Evolutionary conservation across 2,329 filamentous ascomycete species (phyloP), one percentile per base, ranked within the genome.

Genomic region (Cladophialophora chaetospira): DNA sequence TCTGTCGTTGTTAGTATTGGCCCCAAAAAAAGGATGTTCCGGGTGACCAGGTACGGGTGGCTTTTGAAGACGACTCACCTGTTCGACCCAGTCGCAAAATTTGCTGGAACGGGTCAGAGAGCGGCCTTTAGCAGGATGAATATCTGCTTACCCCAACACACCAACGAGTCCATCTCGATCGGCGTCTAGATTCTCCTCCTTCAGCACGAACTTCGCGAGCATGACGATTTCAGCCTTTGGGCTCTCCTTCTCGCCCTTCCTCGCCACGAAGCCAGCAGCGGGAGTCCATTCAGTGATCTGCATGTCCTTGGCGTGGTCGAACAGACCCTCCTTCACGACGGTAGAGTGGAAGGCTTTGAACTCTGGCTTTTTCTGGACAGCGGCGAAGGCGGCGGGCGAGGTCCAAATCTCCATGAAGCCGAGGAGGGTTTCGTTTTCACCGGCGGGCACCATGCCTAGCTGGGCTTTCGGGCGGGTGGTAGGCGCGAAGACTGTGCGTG

Each of bases 401-500:
- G 53, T 42, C 48, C 52, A 59, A 53, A 64, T 58, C 35, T 64
- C 62, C 5, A 64, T 13, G 1, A 55, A 48, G 11, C 49, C 57
- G 53, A 62, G 40, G 19, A 59, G 29, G 9, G 38, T 54, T 9
- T 25, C 42, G 2, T 45, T 42, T 13, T 62, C 56, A 11, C 45
- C 42, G 0, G 48, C 26, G 1, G 60, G 55, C 55, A 97, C 93
- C 65, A 97, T 96, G 66, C 97, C 93, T 80, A 97, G 93, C 76
- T 97, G 96, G 70, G 94, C 94, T 70, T 94, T 94, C 76, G 91
- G 96, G 57, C 97, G 84, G 8, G 94, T 97, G 40, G 94, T 91
- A 47, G 94, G 94, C 74, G 97, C 97, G 80, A 99, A 95, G 25
- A 45, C 29, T 97, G 93, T 93, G 97, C 74, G 93, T 92, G 23